Conservation (phyloP, 2,329 filamentous ascomycete species). For the Colletotrichum caudatum region DNA sequence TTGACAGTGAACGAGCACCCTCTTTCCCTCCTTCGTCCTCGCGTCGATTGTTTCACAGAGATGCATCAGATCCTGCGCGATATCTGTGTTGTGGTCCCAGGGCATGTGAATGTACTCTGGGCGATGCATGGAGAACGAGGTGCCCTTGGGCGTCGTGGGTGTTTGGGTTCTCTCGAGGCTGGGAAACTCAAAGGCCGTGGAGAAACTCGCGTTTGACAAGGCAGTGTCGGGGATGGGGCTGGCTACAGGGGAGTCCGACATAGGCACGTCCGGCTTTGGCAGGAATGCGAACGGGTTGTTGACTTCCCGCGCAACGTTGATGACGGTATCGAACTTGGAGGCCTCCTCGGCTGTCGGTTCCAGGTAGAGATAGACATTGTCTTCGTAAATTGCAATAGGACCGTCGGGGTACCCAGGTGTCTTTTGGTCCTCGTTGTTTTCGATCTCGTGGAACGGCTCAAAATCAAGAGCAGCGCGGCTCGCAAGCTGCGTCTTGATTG, state of each 20-base stretch:
- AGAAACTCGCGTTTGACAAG: slow-evolving; percentile 67
- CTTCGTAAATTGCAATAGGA: slow-evolving; percentile 83
- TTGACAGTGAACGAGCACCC: slow-evolving; percentile 85
- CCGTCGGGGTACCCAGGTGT: slow-evolving; percentile 86
- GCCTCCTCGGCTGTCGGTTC: slow-evolving; percentile 85
- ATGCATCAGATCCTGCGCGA: slow-evolving; percentile 79
- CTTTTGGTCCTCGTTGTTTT: slow-evolving; percentile 82
- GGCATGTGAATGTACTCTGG: slow-evolving; percentile 90
- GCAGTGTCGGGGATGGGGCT: slow-evolving; percentile 68
- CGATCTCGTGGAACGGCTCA: slow-evolving; percentile 73
- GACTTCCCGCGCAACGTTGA: slow-evolving; percentile 88
- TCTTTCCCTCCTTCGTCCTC: slow-evolving; percentile 78
- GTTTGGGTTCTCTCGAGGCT: slow-evolving; percentile 57
- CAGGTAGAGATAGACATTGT: slow-evolving; percentile 81
- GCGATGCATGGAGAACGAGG: slow-evolving; percentile 56
- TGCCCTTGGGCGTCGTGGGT: slow-evolving; percentile 70
- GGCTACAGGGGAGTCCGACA: slow-evolving; percentile 49
- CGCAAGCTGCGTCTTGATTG: slow-evolving; percentile 72
- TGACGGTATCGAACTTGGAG: slow-evolving; percentile 81
- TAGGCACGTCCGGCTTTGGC: slow-evolving; percentile 47
- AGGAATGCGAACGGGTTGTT: slow-evolving; percentile 74
- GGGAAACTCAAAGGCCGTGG: slow-evolving; percentile 69
- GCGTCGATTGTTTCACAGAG: slow-evolving; percentile 83
- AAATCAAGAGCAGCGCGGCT: slow-evolving; percentile 68
- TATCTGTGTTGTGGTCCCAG: slow-evolving; percentile 91